These are phyloP conservation scores for Colletotrichum tropicicola DNA, from an alignment of 2,329 filamentous ascomycete genomes.

Conservation along the genomic window DNA sequence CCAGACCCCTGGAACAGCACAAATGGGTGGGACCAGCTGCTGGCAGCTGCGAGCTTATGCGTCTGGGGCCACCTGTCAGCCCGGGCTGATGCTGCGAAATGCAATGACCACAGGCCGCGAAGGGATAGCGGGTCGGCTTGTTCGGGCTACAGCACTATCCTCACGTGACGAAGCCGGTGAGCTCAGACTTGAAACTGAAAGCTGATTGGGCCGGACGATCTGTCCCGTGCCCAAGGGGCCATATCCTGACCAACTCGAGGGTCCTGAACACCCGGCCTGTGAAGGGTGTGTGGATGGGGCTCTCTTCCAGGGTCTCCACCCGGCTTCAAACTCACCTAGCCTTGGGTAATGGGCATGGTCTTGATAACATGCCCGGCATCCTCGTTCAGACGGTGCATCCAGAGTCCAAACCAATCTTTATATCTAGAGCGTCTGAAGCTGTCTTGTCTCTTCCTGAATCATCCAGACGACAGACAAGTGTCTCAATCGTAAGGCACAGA, in stretches of 20 bases:
- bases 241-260: constrained; percentile 20
- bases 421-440: not conserved
- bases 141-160: not conserved
- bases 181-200: no score
- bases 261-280: not conserved
- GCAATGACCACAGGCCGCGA: not conserved
- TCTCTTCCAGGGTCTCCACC: not conserved
- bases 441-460: not conserved
- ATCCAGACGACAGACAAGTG: not conserved
- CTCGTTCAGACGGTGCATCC: not conserved
- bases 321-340: not conserved
- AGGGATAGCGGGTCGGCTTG: not conserved
- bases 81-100: not conserved
- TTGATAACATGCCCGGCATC: constrained; percentile 2
- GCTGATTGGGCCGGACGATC: constrained; percentile 27
- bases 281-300: not conserved
- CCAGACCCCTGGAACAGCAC: constrained; percentile 10
- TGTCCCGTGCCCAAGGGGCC: constrained; percentile 16
- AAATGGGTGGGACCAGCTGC: not conserved
- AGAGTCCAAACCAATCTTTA: not conserved
- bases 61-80: not conserved
- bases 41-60: not conserved
- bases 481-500: not conserved
- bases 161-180: not conserved
- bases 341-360: not conserved